A percentile compares a stretch with the other conserved stretches of the same genome.
These are phyloP conservation scores for Perkinsus chesapeaki DNA, from an alignment of 169 alveolate species.

Conservation along the genomic window DNA sequence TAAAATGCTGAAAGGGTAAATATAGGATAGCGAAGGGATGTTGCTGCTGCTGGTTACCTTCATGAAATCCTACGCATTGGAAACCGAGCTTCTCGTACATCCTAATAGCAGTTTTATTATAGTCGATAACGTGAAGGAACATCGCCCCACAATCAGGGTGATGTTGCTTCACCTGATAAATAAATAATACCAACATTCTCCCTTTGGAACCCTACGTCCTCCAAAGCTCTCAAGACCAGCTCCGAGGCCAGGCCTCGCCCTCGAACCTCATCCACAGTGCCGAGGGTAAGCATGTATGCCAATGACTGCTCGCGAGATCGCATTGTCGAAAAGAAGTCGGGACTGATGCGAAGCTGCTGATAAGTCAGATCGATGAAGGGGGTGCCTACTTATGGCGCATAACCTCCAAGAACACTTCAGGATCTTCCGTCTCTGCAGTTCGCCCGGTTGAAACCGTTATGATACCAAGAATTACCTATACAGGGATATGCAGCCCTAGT, in stretches of 20 bases:
- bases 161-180: neutral
- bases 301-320: neutral
- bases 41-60: neutral
- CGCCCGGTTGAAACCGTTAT: neutral
- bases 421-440: neutral
- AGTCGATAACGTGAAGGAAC: neutral
- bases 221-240: neutral
- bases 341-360: neutral
- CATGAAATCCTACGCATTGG: neutral
- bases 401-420: neutral
- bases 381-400: neutral
- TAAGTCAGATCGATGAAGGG: neutral
- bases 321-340: neutral
- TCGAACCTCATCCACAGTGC: neutral
- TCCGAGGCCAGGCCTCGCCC: neutral
- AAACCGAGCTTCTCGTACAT: neutral
- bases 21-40: neutral
- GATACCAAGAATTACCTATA: neutral
- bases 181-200: neutral
- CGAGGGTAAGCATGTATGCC: neutral
- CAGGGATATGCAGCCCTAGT: neutral
- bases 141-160: neutral
- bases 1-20: neutral
- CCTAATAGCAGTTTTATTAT: neutral
- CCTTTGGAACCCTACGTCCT: neutral